Evolutionary conservation across 2,329 filamentous ascomycete genomes (phyloP).

Genomic region (Mariannaea elegans): DNA sequence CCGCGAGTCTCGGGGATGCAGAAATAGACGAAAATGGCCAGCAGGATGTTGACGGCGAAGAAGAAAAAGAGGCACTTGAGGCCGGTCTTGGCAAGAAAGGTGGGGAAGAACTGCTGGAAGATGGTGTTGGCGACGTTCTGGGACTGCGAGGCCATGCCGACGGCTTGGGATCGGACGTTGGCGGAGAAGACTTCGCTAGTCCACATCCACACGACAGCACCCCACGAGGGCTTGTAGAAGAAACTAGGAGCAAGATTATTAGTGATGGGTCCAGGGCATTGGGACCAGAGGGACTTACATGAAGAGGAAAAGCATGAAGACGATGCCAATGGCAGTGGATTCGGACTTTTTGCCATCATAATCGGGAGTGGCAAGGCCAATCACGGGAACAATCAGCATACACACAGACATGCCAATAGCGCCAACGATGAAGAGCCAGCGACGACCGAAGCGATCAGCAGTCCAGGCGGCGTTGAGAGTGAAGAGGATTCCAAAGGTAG

Average conservation of each 20-base stretch:
- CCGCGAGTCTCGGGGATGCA: constrained; percentile 61
- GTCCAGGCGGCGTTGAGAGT: constrained; percentile 79
- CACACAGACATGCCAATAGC: constrained; percentile 74
- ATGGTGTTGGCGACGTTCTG: constrained; percentile 73
- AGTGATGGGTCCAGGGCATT: not conserved
- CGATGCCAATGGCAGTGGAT: constrained; percentile 71
- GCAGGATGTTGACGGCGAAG: constrained; percentile 51
- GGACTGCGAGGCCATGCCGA: constrained; percentile 70
- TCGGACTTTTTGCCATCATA: constrained; percentile 62
- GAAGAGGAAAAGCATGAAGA: constrained; percentile 73
- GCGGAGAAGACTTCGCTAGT: constrained; percentile 75
- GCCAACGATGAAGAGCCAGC: constrained; percentile 74
- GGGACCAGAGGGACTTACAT: constrained; percentile 39
- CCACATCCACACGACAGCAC: constrained; percentile 76
- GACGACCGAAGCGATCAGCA: constrained; percentile 75
- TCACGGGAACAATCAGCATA: constrained; percentile 69
- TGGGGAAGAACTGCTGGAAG: constrained; percentile 76
- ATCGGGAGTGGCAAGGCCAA: constrained; percentile 60
- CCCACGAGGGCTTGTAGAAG: constrained; percentile 76
- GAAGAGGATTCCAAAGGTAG: constrained; percentile 76
- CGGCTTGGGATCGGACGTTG: constrained; percentile 76
- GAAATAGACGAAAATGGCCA: constrained; percentile 60
- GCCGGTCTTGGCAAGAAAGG: constrained; percentile 66
- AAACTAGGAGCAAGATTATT: constrained; percentile 47
- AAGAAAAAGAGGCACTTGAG: constrained; percentile 53